phyloP scores from a whole-genome alignment of 1,139 yeast species.

The Blastobotrys aristatus region DNA sequence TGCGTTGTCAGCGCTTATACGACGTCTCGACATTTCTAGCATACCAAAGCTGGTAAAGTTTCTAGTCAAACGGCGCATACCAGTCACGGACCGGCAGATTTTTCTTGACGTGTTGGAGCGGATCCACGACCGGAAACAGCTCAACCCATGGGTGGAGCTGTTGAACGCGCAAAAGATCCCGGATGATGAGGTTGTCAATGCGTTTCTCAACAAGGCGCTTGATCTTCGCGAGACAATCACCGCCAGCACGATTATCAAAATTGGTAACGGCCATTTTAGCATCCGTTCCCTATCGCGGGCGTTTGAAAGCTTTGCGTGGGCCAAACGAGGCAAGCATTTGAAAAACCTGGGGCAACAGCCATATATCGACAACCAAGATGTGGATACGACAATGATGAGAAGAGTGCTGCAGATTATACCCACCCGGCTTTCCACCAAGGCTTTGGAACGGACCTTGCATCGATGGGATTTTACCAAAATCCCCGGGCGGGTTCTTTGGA shows the following conservation, averaged over 20 bases:
- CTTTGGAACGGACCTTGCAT: background rate
- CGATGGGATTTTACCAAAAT: background rate
- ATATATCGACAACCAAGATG: constrained; percentile 13
- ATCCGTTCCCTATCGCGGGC: constrained; percentile 18
- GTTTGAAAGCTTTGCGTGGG: constrained; percentile 23
- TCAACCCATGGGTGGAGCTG: constrained; percentile 4
- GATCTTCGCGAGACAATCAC: constrained; percentile 8
- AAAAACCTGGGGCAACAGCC: background rate
- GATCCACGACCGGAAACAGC: background rate
- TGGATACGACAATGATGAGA: constrained; percentile 17
- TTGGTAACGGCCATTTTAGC: constrained; percentile 11
- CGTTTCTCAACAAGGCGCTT: constrained; percentile 7
- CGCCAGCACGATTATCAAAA: constrained; percentile 8
- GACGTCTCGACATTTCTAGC: background rate
- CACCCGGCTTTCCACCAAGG: constrained; percentile 3
- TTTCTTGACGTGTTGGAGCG: background rate
- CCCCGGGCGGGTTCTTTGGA: constrained; percentile 23
- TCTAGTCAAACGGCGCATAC: background rate
- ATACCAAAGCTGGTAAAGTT: background rate
- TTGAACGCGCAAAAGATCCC: background rate
- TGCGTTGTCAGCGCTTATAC: background rate
- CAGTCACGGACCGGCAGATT: too few species aligned
- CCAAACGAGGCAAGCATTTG: constrained; percentile 17
- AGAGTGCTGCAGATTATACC: constrained; percentile 14
- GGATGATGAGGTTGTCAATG: background rate